These are phyloP conservation scores for Penicillium sclerotigenum DNA, from an alignment of 2,329 filamentous ascomycete genomes.

Conservation along the genomic window DNA sequence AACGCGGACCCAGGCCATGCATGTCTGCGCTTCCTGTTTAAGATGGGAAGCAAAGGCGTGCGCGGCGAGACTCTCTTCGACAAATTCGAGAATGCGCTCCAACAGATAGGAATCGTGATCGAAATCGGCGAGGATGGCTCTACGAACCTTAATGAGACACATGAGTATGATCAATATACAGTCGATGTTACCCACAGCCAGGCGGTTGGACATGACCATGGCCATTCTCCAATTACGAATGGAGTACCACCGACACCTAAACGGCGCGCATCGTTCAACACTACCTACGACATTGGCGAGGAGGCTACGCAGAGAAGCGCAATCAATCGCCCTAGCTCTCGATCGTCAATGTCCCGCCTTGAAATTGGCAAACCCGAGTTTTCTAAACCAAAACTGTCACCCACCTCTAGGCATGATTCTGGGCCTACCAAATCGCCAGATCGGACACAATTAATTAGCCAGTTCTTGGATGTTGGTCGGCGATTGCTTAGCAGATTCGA, in stretches of 20 bases:
- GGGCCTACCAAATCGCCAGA: conserved; percentile 27
- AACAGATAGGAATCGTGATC: conserved; percentile 67
- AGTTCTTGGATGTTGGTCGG: conserved; percentile 41
- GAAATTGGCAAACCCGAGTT: conserved; percentile 39
- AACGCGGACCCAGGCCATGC: conserved; percentile 71
- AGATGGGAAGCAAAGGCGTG: conserved; percentile 62
- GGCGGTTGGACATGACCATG: conserved; percentile 18
- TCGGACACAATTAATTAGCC: conserved; percentile 38
- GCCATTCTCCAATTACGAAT: conserved; percentile 25
- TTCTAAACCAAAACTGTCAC: conserved; percentile 20
- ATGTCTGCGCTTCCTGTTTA: conserved; percentile 74
- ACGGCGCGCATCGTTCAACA: conserved; percentile 56
- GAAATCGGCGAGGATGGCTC: conserved; percentile 54
- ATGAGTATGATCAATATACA: conserved; percentile 28
- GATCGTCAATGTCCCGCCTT: conserved; percentile 44
- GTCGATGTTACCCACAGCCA: conserved; percentile 24
- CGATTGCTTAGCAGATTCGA: conserved; percentile 36
- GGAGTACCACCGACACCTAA: conserved; percentile 31
- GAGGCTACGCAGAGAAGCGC: conserved; percentile 49
- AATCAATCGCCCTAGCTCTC: conserved; percentile 40
- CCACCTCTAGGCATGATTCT: conserved; percentile 11
- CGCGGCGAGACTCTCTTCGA: conserved; percentile 60
- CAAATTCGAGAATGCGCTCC: conserved; percentile 67
- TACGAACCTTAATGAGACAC: conserved; percentile 33
- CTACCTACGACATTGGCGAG: conserved; percentile 50